phyloP scores from a whole-genome alignment of 179 eudicot species.

The Silene coronaria region DNA sequence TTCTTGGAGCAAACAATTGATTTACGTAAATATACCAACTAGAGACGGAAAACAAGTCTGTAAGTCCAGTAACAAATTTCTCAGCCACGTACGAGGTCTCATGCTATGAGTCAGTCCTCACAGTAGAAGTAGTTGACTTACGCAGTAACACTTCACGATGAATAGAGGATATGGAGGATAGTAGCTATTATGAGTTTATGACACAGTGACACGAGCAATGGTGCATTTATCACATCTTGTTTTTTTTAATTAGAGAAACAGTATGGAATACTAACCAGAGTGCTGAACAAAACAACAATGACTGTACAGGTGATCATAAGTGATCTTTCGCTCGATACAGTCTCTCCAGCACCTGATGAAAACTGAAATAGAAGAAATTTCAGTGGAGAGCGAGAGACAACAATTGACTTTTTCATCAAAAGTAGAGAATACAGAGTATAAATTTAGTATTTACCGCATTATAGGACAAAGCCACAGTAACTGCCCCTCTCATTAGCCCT shows the following conservation, averaged over 20 bases:
- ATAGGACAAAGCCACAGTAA: constrained; percentile 71
- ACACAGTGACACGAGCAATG: neutral
- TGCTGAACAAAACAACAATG: constrained; percentile 79
- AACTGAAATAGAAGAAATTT: constrained; percentile 33
- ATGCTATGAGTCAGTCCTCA: too few species aligned
- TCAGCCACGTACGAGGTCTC: too few species aligned
- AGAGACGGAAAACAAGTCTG: neutral
- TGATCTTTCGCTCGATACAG: constrained; percentile 37
- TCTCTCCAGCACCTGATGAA: constrained; percentile 35
- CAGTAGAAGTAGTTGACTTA: too few species aligned
- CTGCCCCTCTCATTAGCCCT: constrained; percentile 83
- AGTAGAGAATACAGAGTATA: neutral
- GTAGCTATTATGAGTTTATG: too few species aligned
- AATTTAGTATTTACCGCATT: constrained; percentile 50
- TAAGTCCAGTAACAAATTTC: too few species aligned
- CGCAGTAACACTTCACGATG: too few species aligned
- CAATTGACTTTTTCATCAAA: neutral
- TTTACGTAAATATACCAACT: neutral
- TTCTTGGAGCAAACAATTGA: neutral
- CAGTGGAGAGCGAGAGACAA: constrained; percentile 7
- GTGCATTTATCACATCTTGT: too few species aligned
- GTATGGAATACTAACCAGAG: constrained; percentile 52
- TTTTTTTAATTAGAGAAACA: neutral
- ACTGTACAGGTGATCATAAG: constrained; percentile 77
- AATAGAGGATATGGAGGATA: too few species aligned